These are phyloP conservation scores for Grammothele lineata DNA, from an alignment of 768 basidiomycete genomes.

Conservation along the genomic window DNA sequence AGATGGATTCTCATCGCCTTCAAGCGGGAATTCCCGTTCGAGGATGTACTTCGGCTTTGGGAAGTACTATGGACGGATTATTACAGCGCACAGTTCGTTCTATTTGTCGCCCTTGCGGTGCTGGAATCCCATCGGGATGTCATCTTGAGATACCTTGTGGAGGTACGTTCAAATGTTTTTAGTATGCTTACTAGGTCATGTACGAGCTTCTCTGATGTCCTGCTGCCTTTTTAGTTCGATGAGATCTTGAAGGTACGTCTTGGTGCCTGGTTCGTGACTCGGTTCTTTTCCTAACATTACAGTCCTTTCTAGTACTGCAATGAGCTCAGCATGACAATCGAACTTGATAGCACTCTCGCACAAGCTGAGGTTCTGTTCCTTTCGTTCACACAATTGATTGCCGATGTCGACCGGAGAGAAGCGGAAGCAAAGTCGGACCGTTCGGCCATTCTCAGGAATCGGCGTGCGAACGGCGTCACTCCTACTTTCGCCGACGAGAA, in stretches of 20 bases:
- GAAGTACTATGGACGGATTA: slow-evolving; percentile 93
- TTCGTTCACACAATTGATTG: slow-evolving; percentile 83
- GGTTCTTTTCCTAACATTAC: neutral
- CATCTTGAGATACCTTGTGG: slow-evolving; percentile 90
- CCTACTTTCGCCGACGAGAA: slow-evolving; percentile 22
- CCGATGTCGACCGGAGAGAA: slow-evolving; percentile 80
- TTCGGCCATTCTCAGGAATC: slow-evolving; percentile 31
- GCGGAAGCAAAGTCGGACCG: slow-evolving; percentile 43
- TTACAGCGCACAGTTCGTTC: slow-evolving; percentile 82
- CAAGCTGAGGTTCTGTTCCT: slow-evolving; percentile 97
- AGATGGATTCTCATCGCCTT: slow-evolving; percentile 92
- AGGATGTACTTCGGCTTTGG: slow-evolving; percentile 88
- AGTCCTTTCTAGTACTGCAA: slow-evolving; percentile 68
- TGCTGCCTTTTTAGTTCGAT: slow-evolving; percentile 53
- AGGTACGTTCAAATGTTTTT: slow-evolving; percentile 47
- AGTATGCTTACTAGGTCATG: no score
- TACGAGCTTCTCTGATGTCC: no score
- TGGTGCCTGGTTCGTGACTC: neutral
- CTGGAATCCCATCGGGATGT: slow-evolving; percentile 95
- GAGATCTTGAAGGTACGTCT: slow-evolving; percentile 63
- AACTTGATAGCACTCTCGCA: slow-evolving; percentile 90
- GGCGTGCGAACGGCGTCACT: slow-evolving; percentile 13
- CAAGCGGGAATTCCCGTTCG: slow-evolving; percentile 95
- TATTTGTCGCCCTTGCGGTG: slow-evolving; percentile 92
- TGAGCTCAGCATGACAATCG: slow-evolving; percentile 94